A percentile compares a stretch with the other conserved stretches of the same genome.
Evolutionary conservation across 164 flowering plant species (phyloP).

Genomic region (Sedum album): DNA sequence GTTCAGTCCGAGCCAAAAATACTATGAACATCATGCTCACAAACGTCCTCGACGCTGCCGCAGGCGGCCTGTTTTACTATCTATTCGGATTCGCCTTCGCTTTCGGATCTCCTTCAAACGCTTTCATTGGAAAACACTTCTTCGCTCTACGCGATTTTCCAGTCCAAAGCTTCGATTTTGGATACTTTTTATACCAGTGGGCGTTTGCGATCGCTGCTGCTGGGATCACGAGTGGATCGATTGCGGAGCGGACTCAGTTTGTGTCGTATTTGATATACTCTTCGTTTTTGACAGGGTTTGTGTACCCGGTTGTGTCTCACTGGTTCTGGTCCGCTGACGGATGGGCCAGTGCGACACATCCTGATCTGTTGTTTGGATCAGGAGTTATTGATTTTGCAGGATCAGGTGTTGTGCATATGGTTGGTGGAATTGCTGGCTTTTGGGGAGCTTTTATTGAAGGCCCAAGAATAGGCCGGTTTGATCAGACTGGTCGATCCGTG

Average conservation of each 20-base stretch:
- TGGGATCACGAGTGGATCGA: slow-evolving; percentile 75
- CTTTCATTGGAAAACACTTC: slow-evolving; percentile 41
- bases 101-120: slow-evolving; percentile 35
- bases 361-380: slow-evolving; percentile 33
- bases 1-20: no score
- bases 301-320: slow-evolving; percentile 70
- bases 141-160: slow-evolving; percentile 52
- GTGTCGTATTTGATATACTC: slow-evolving; percentile 66
- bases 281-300: slow-evolving; percentile 61
- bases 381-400: no score
- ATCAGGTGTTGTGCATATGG: no score
- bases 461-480: no score
- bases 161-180: slow-evolving; percentile 24
- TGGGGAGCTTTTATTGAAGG: slow-evolving; percentile 78
- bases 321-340: no score
- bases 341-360: slow-evolving; percentile 46
- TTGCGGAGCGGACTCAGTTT: no score
- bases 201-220: slow-evolving; percentile 87
- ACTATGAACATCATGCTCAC: no score
- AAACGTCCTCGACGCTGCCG: no score
- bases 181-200: slow-evolving; percentile 61
- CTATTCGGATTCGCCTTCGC: no score
- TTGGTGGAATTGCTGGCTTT: slow-evolving; percentile 62
- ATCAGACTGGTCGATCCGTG: no score
- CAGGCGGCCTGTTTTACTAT: no score